Conservation (phyloP, 805 yeast species). For the Komagataella ulmi region DNA sequence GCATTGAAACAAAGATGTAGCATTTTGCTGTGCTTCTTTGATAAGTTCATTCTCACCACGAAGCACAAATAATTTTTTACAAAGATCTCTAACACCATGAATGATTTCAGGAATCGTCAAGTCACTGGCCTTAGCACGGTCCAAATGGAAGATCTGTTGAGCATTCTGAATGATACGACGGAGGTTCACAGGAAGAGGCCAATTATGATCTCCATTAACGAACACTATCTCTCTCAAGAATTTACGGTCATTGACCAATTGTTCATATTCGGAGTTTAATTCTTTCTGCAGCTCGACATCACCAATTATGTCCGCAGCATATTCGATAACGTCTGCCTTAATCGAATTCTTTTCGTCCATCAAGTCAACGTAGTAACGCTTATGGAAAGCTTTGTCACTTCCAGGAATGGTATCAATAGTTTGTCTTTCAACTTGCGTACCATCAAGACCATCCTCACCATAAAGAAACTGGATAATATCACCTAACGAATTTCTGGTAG, state of each 20-base stretch:
- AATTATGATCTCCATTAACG: conserved; percentile 85
- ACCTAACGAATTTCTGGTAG: conserved; percentile 95
- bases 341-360: conserved; percentile 56
- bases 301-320: conserved; percentile 85
- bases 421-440: conserved; percentile 95
- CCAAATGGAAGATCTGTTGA: conserved; percentile 92
- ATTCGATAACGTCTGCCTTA: conserved; percentile 66
- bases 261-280: conserved; percentile 76
- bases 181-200: conserved; percentile 97
- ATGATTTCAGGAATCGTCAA: conserved; percentile 76
- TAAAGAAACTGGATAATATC: conserved; percentile 91
- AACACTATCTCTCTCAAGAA: conserved; percentile 72
- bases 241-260: conserved; percentile 62
- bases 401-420: conserved; percentile 93
- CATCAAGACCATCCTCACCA: conserved; percentile 99
- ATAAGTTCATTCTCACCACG: conserved; percentile 70
- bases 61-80: conserved; percentile 56
- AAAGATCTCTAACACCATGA: conserved; percentile 52
- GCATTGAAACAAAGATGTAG: conserved; percentile 82
- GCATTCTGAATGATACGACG: conserved; percentile 96
- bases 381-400: conserved; percentile 70
- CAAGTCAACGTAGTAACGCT: conserved; percentile 75
- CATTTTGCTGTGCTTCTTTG: conserved; percentile 84
- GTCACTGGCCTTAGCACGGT: conserved; percentile 82
- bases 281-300: conserved; percentile 71